Conservation (phyloP, 495 filamentous ascomycete genomes). For the Penicillium atrosanguineum region DNA sequence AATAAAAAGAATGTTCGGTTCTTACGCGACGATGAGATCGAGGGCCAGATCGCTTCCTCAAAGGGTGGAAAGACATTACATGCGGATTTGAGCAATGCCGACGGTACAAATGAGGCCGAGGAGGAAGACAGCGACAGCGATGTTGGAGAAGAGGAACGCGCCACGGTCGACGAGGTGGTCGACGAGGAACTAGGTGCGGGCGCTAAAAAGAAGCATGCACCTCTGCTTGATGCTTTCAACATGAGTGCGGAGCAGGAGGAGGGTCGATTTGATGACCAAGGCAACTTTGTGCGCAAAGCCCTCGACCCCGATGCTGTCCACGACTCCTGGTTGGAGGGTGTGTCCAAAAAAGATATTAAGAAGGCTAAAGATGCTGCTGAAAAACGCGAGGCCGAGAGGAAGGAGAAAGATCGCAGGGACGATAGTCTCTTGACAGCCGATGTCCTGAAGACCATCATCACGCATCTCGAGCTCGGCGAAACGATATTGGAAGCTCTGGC, state of each 20-base stretch:
- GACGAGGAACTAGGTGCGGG: slow-evolving; percentile 90
- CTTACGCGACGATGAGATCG: slow-evolving; percentile 70
- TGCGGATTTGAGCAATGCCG: slow-evolving; percentile 50
- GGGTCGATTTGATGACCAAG: slow-evolving; percentile 82
- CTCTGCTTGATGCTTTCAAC: slow-evolving; percentile 96
- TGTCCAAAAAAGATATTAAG: slow-evolving; percentile 91
- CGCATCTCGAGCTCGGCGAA: slow-evolving; percentile 74
- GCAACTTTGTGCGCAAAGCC: slow-evolving; percentile 90
- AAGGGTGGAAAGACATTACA: slow-evolving; percentile 69
- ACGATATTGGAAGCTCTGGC: slow-evolving; percentile 87
- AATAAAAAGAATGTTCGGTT: slow-evolving; percentile 80
- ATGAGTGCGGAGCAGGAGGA: slow-evolving; percentile 89
- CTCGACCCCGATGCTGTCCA: slow-evolving; percentile 85
- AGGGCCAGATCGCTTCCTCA: slow-evolving; percentile 75
- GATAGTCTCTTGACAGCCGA: slow-evolving; percentile 76
- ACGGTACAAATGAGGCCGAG: slow-evolving; percentile 41
- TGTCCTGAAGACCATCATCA: slow-evolving; percentile 67
- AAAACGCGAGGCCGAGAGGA: slow-evolving; percentile 73
- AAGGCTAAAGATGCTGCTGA: slow-evolving; percentile 84
- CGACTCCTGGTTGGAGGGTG: slow-evolving; percentile 87
- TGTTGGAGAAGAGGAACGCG: slow-evolving; percentile 70
- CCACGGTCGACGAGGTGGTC: slow-evolving; percentile 64
- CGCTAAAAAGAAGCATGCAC: slow-evolving; percentile 87
- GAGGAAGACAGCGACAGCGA: slow-evolving; percentile 60
- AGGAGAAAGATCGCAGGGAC: slow-evolving; percentile 63